Evolutionary conservation across 1,139 yeast genomes (phyloP), one percentile per base, ranked within the genome.

Genomic region (Yamadazyma jaroonii): DNA sequence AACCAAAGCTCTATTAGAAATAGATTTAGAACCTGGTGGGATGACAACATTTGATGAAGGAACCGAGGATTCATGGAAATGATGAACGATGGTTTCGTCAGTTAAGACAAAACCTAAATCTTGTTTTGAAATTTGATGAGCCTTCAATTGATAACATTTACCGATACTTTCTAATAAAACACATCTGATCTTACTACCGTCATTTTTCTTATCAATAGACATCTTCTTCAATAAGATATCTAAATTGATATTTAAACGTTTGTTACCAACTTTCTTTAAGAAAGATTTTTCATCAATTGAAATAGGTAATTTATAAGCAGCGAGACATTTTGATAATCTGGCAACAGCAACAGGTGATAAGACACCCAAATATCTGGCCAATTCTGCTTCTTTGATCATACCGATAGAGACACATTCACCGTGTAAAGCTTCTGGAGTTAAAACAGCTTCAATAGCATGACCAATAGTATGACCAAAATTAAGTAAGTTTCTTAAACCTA

Each of bases 331-430:
- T 23, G 86, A 63, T 41, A 92, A 71, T 55, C 99, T 78, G 1
- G 97, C 92, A 25, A 92, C 98, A 2, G 96, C 96, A 5, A 89
- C 94, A 3, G 97, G 94, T 2, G 95, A 79, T 48, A 92, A 69
- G 37, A 88, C 77, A 14, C 97, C 97, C 56, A 87, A 71, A 60
- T 86, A 88, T 56, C 99, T 79, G 17, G 97, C 77, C 46, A 92
- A 73, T 62, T 92, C 98, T 2, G 97, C 98, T 62, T 92, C 99
- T 52, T 82, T 76, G 30, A 94, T 82, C 80, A 90, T 86, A 46
- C 99, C 99, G 45, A 92, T 77, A 8, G 97, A 77, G 13, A 92
- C 98, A 73, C 98, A 92, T 62, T 92, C 99, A 43, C 99, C 99
- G 53, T 92, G 99, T 34, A 92, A 74, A 13, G 96, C 94, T 59